Evolutionary conservation across 192 early-diverging fungal species (phyloP).

Genomic region (Gorgonomyces haynaldii): DNA sequence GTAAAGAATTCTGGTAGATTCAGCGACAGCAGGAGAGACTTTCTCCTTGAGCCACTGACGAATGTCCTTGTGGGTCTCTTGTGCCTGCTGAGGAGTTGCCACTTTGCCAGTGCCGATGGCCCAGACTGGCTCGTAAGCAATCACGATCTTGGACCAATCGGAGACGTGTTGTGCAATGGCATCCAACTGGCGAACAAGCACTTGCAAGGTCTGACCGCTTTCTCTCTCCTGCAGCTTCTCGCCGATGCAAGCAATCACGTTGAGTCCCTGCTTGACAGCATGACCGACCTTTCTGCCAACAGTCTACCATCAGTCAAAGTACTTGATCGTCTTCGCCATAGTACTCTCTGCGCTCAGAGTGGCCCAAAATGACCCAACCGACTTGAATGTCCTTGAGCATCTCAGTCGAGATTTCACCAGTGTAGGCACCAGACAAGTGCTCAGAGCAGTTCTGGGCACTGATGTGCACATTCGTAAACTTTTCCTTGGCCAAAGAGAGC

Average conservation of each 20-base stretch:
- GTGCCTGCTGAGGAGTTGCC: constrained; percentile 77
- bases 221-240: constrained; percentile 95
- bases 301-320: constrained; percentile 25
- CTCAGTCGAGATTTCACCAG: constrained; percentile 91
- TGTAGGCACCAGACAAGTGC: constrained; percentile 84
- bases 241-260: constrained; percentile 90
- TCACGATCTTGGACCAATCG: constrained; percentile 79
- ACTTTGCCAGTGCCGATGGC: constrained; percentile 99
- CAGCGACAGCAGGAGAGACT: constrained; percentile 76
- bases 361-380: constrained; percentile 89
- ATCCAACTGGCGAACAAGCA: constrained; percentile 80
- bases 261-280: constrained; percentile 78
- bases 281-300: constrained; percentile 81
- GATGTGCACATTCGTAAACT: constrained; percentile 74
- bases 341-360: constrained; percentile 95
- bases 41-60: constrained; percentile 75
- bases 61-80: constrained; percentile 87
- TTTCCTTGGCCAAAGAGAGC: constrained; percentile 65
- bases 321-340: constrained; percentile 80
- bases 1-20: constrained; percentile 86
- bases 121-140: constrained; percentile 99
- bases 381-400: constrained; percentile 93
- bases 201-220: constrained; percentile 69
- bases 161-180: constrained; percentile 47
- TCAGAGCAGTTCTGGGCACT: constrained; percentile 77